Conservation (phyloP, 108 stramenopile species). For the Nitzschia palea region DNA sequence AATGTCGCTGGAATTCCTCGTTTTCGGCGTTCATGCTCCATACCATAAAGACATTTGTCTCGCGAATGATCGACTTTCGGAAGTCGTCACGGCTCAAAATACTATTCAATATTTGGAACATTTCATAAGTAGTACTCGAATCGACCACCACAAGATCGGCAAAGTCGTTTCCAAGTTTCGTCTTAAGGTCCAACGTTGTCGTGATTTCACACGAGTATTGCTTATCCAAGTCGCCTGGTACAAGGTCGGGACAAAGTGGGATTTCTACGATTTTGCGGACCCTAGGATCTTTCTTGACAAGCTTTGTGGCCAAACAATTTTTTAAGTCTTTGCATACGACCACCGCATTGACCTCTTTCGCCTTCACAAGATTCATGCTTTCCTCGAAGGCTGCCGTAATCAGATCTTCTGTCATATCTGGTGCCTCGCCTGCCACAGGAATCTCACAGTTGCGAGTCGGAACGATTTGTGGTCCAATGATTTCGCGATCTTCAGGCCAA, state of each 20-base stretch:
- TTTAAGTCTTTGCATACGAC: slow-evolving; percentile 20
- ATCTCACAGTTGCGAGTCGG: slow-evolving; percentile 30
- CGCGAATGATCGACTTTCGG: slow-evolving; percentile 5
- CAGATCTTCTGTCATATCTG: background rate
- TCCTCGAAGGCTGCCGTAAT: slow-evolving; percentile 21
- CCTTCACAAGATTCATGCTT: slow-evolving; percentile 9
- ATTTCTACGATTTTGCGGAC: slow-evolving; percentile 31
- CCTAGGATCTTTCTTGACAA: slow-evolving; percentile 8
- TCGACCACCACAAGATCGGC: slow-evolving; percentile 25
- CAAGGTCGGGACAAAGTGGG: slow-evolving; percentile 18
- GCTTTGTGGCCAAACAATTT: slow-evolving; percentile 15
- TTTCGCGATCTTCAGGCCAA: slow-evolving; percentile 69
- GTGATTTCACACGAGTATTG: slow-evolving; percentile 29
- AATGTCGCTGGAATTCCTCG: slow-evolving; percentile 16
- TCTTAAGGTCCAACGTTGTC: background rate
- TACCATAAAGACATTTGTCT: slow-evolving; percentile 11
- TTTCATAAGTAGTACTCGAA: slow-evolving; percentile 7
- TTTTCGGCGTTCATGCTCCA: slow-evolving; percentile 9
- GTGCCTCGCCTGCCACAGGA: background rate
- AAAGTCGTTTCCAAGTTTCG: slow-evolving; percentile 4
- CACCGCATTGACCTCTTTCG: slow-evolving; percentile 4
- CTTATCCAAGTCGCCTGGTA: background rate
- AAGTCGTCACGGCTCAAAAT: slow-evolving; percentile 17
- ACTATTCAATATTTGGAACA: slow-evolving; percentile 35
- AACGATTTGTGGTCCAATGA: slow-evolving; percentile 58